Percentiles rank a stretch among this genome's conserved stretches.
Conservation (phyloP, 2,329 filamentous ascomycete species). For the Cladosporium sp. region DNA sequence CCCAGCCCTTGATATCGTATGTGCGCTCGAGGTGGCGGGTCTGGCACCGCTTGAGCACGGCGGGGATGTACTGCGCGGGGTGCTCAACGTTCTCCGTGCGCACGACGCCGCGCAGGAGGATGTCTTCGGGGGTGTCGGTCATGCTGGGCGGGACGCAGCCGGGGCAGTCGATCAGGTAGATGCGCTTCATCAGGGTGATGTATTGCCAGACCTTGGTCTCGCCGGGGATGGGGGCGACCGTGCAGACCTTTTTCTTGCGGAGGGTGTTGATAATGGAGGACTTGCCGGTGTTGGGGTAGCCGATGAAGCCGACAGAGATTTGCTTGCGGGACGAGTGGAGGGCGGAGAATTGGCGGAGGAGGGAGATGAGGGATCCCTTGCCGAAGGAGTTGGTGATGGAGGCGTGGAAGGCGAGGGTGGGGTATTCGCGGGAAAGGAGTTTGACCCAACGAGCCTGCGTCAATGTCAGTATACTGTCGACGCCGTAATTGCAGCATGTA, state of each 20-base stretch:
- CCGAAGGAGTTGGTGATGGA: constrained; percentile 95
- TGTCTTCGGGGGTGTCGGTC: constrained; percentile 78
- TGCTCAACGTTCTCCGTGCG: constrained; percentile 95
- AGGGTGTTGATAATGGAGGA: constrained; percentile 97
- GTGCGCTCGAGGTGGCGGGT: constrained; percentile 86
- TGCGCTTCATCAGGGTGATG: constrained; percentile 89
- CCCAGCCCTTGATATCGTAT: constrained; percentile 79
- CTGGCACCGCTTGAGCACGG: constrained; percentile 75
- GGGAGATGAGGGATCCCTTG: constrained; percentile 87
- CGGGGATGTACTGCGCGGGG: constrained; percentile 91
- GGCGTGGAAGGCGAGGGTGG: constrained; percentile 91
- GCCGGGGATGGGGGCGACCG: constrained; percentile 87
- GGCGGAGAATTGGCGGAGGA: constrained; percentile 87
- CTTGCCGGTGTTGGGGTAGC: constrained; percentile 92
- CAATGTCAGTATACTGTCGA: constrained; percentile 10
- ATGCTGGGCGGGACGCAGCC: constrained; percentile 90
- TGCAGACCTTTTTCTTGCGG: constrained; percentile 90
- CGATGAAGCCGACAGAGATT: constrained; percentile 85
- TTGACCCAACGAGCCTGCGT: constrained; percentile 88
- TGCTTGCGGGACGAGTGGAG: constrained; percentile 90
- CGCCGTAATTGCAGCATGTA: background rate
- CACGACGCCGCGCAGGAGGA: constrained; percentile 85
- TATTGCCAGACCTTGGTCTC: constrained; percentile 99
- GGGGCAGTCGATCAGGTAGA: constrained; percentile 93
- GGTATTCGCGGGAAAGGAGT: constrained; percentile 80